Percentiles rank a stretch among this genome's conserved stretches.
phyloP scores from a whole-genome alignment of 805 yeast genomes.

The Ogataea populi-albae region DNA sequence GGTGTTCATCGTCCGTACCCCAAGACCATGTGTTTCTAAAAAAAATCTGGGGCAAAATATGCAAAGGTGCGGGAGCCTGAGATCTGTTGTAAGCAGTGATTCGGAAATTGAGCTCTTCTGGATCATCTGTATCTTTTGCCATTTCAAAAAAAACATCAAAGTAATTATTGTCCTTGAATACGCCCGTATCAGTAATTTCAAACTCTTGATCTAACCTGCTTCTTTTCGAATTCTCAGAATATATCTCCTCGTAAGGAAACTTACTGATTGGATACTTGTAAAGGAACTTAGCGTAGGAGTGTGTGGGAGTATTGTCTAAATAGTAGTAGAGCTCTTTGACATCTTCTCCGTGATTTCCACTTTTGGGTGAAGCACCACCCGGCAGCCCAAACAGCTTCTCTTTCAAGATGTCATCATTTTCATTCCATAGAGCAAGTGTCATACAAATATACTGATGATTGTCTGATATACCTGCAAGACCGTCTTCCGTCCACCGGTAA shows the following conservation, averaged over 20 bases:
- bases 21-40: slow-evolving; percentile 94
- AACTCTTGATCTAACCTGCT: slow-evolving; percentile 69
- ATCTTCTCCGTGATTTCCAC: slow-evolving; percentile 94
- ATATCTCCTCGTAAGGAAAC: slow-evolving; percentile 77
- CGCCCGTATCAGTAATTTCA: slow-evolving; percentile 79
- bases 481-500: slow-evolving; percentile 96
- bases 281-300: slow-evolving; percentile 85
- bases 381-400: slow-evolving; percentile 80
- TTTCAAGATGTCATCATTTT: slow-evolving; percentile 76
- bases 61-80: slow-evolving; percentile 81
- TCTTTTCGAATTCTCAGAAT: slow-evolving; percentile 63
- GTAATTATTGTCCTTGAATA: slow-evolving; percentile 68
- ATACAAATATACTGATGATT: slow-evolving; percentile 73
- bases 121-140: slow-evolving; percentile 81
- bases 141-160: slow-evolving; percentile 87
- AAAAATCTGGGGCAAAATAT: slow-evolving; percentile 77
- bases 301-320: slow-evolving; percentile 89
- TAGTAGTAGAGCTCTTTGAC: slow-evolving; percentile 84
- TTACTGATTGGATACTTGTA: slow-evolving; percentile 89
- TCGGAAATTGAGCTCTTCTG: slow-evolving; percentile 77
- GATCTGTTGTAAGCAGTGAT: slow-evolving; percentile 87
- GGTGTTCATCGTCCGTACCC: slow-evolving; percentile 52
- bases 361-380: slow-evolving; percentile 67
- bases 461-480: slow-evolving; percentile 86
- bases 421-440: slow-evolving; percentile 90